phyloP scores from a whole-genome alignment of 1,284 basidiomycete species.

The Trichosporon faecale region DNA sequence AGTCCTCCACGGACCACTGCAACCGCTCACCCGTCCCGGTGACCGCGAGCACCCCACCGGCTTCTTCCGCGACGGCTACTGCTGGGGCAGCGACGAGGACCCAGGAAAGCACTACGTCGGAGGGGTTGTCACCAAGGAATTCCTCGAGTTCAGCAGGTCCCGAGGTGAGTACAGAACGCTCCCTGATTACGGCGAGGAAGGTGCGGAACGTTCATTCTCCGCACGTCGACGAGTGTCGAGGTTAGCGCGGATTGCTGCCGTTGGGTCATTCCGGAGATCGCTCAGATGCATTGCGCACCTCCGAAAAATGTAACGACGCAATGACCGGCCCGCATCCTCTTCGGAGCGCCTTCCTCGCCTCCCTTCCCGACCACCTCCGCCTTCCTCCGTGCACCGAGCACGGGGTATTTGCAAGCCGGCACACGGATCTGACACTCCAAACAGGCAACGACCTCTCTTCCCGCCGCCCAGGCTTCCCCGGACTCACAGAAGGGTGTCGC shows the following conservation, averaged over 20 bases:
- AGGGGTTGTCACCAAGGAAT: constrained; percentile 44
- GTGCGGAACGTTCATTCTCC: too few species aligned
- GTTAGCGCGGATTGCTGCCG: too few species aligned
- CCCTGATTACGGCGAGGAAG: too few species aligned
- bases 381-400: background rate
- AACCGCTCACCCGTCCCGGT: constrained; percentile 36
- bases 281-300: too few species aligned
- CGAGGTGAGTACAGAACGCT: constrained; percentile 30
- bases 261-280: too few species aligned
- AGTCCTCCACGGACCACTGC: constrained; percentile 44
- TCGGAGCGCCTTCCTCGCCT: background rate
- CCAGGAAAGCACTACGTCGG: constrained; percentile 46
- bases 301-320: too few species aligned
- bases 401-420: background rate
- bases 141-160: constrained; percentile 45
- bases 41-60: constrained; percentile 43
- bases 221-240: too few species aligned
- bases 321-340: background rate
- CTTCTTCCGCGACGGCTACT: constrained; percentile 46
- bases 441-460: constrained; percentile 48
- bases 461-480: constrained; percentile 37
- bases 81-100: constrained; percentile 41
- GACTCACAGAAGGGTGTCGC: constrained; percentile 45
- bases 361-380: background rate
- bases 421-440: constrained; percentile 18